These are phyloP conservation scores for Wickerhamomyces strasburgensis DNA, from an alignment of 805 yeast species.

Conservation along the genomic window DNA sequence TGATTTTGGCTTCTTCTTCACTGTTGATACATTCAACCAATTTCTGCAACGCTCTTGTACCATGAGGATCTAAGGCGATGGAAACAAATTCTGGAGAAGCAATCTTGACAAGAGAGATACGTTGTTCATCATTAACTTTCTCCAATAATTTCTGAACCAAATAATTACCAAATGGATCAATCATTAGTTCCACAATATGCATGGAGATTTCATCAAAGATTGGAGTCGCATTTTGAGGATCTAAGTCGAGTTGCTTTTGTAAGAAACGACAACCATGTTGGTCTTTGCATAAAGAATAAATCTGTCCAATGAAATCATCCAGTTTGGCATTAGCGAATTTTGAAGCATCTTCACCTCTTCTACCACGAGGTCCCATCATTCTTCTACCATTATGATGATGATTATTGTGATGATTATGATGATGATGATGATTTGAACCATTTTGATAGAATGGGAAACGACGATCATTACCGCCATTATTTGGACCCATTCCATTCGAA, in stretches of 20 bases:
- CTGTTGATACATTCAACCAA: slow-evolving; percentile 76
- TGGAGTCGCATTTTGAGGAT: slow-evolving; percentile 58
- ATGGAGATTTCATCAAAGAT: slow-evolving; percentile 77
- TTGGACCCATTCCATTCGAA: slow-evolving; percentile 10
- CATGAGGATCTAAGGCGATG: slow-evolving; percentile 90
- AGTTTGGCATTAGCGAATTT: slow-evolving; percentile 63
- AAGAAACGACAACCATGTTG: slow-evolving; percentile 95
- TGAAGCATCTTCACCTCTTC: slow-evolving; percentile 56
- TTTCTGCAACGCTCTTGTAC: slow-evolving; percentile 92
- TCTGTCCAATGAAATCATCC: slow-evolving; percentile 65
- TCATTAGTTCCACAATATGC: slow-evolving; percentile 83
- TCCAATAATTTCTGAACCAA: slow-evolving; percentile 87
- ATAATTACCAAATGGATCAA: slow-evolving; percentile 96
- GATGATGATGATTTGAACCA: slow-evolving; percentile 10
- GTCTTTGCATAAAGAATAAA: slow-evolving; percentile 82
- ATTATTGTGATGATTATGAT: slow-evolving; percentile 10
- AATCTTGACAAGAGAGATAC: slow-evolving; percentile 61
- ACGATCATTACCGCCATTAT: slow-evolving; percentile 13
- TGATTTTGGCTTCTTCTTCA: slow-evolving; percentile 63
- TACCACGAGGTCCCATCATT: slow-evolving; percentile 17
- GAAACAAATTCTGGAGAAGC: slow-evolving; percentile 71
- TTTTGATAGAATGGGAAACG: slow-evolving; percentile 17
- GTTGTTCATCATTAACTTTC: slow-evolving; percentile 62
- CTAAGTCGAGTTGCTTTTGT: slow-evolving; percentile 76
- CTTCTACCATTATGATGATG: slow-evolving; percentile 16